Evolutionary conservation across 2,329 filamentous ascomycete species (phyloP), one percentile per base, ranked within the genome.

Genomic region (Shiraia sp.): DNA sequence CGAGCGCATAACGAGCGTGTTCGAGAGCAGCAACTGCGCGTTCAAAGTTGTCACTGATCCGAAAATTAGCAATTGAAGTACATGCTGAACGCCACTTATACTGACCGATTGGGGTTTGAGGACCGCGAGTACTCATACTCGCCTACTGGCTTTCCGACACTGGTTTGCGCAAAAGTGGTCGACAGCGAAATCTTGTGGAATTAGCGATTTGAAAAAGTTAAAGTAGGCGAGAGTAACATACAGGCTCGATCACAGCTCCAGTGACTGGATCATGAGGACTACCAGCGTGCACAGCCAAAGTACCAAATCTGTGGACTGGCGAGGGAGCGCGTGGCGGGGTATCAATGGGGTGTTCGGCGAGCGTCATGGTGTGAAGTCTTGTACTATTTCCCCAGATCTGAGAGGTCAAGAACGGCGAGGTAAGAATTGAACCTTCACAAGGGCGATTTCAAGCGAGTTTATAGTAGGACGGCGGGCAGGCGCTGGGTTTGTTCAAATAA

Each of bases 71-170:
- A 22, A 23, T 9, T 15, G 13, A 10, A 6, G 12, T 24, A 41
- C 23, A 15, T 10, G 22, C 10, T 17, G 23, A 4, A 13, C 29
- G 17, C 34, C 13, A 26, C 25, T 15, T 10, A 24, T 34, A 37
- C 71, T 45, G 52, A 79, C 78, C 78, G 83, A 76, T 99, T 99
- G 39, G 93, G 93, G 72, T 99, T 99, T 50, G 88, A 84, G 64
- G 88, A 95, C 49, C 93, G 84, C 39, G 87, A 90, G 78, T 99
- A 99, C 74, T 99, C 93, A 74, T 91, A 96, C 50, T 77, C 75
- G 63, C 93, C 93, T 22, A 97, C 77, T 1, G 93, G 93, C 71
- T 87, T 83, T 52, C 92, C 93, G 15, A 96, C 90, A 10, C 83
- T 81, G 10, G 83, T 85, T 75, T 99, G 93, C n/a, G 88, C 90